Conservation (phyloP, 169 alveolate species). For the Plasmodium fragile region DNA sequence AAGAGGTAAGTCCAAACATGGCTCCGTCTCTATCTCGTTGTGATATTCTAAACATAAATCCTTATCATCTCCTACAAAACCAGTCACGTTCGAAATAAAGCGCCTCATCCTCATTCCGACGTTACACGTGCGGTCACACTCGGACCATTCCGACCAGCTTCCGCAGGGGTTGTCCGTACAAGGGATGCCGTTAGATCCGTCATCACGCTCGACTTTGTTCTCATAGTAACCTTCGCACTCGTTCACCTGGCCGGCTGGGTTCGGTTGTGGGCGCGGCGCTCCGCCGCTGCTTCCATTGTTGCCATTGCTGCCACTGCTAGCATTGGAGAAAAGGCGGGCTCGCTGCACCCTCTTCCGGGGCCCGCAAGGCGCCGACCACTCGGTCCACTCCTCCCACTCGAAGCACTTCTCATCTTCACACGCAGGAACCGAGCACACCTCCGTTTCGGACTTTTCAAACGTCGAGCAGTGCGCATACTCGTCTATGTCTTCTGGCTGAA, state of each 20-base stretch:
- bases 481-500: constrained; percentile 33
- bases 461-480: constrained; percentile 18
- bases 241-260: not conserved
- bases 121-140: constrained; percentile 60
- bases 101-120: constrained; percentile 52
- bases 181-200: not conserved
- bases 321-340: not conserved
- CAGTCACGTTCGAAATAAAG: constrained; percentile 26
- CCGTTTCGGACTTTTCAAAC: constrained; percentile 34
- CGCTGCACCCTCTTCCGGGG: constrained; percentile 70
- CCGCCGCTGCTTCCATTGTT: not conserved
- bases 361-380: constrained; percentile 69
- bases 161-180: constrained; percentile 54
- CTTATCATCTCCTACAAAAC: constrained; percentile 16
- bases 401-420: constrained; percentile 69
- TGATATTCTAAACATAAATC: constrained; percentile 36
- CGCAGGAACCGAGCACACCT: constrained; percentile 58
- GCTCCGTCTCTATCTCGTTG: constrained; percentile 51
- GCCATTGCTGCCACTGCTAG: not conserved
- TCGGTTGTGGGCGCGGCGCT: not conserved
- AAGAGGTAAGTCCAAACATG: constrained; percentile 33
- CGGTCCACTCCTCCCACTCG: constrained; percentile 69
- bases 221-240: constrained; percentile 18
- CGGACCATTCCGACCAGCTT: constrained; percentile 72
- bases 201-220: constrained; percentile 59